A percentile compares a stretch with the other conserved stretches of the same genome.
Conservation (phyloP, 2,329 filamentous ascomycete species). For the Aspergillus sp. region DNA sequence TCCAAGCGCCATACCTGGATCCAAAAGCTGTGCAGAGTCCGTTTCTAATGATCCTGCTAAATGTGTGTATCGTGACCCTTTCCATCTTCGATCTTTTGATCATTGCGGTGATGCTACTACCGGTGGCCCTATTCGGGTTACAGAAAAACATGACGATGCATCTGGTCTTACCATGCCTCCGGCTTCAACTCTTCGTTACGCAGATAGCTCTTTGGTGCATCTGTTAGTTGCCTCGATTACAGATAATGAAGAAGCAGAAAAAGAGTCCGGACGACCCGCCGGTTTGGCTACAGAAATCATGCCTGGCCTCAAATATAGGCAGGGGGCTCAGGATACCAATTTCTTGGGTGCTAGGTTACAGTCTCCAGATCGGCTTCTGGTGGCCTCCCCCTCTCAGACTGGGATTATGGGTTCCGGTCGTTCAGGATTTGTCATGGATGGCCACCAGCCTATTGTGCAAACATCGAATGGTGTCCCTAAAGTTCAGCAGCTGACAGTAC, state of each 20-base stretch:
- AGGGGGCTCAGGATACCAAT: too few species aligned
- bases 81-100: not conserved
- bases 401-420: too few species aligned
- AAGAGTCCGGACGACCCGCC: too few species aligned
- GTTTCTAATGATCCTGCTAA: not conserved
- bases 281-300: too few species aligned
- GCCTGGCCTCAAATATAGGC: too few species aligned
- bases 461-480: not conserved
- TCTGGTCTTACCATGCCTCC: not conserved
- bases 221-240: too few species aligned
- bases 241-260: too few species aligned
- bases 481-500: not conserved
- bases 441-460: not conserved
- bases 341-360: too few species aligned
- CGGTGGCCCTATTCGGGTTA: not conserved
- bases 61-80: not conserved
- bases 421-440: not conserved
- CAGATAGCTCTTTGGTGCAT: too few species aligned
- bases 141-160: not conserved
- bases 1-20: not conserved
- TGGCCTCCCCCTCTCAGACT: too few species aligned
- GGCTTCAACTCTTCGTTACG: too few species aligned
- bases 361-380: too few species aligned
- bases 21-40: not conserved
- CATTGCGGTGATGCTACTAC: not conserved